Percentiles rank a stretch among this genome's conserved stretches.
Evolutionary conservation across 2,329 filamentous ascomycete species (phyloP).

Genomic region (Exophiala calicioides): DNA sequence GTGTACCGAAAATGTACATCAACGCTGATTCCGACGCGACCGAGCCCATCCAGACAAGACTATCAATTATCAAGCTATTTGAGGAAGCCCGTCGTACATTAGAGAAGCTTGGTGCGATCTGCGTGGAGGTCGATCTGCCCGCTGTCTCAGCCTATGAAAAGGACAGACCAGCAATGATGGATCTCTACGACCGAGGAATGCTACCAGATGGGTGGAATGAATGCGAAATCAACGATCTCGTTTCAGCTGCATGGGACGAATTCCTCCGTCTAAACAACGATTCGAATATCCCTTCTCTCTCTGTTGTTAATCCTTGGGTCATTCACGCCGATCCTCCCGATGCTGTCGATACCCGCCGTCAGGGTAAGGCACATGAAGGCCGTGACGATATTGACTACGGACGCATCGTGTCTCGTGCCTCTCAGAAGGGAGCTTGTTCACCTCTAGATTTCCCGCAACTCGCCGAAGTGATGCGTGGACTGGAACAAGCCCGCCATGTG

Average conservation of each 20-base stretch:
- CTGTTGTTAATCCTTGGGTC: no score
- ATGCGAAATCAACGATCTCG: constrained; percentile 40
- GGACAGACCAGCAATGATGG: neutral
- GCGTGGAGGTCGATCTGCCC: constrained; percentile 27
- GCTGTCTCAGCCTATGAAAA: constrained; percentile 14
- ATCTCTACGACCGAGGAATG: constrained; percentile 5
- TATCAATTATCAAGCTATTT: constrained; percentile 26
- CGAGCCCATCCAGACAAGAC: constrained; percentile 13
- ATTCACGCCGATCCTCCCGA: constrained; percentile 35
- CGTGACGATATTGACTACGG: no score
- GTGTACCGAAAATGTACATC: constrained; percentile 35
- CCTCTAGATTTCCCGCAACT: no score
- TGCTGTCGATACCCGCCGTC: constrained; percentile 47
- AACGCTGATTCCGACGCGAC: constrained; percentile 12
- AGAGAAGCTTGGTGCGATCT: constrained; percentile 23
- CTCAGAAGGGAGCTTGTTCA: no score
- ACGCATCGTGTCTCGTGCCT: no score
- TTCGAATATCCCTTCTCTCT: constrained; percentile 39
- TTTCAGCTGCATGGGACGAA: constrained; percentile 55
- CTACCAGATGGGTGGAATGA: constrained; percentile 2
- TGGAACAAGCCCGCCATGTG: constrained; percentile 37
- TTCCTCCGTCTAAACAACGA: constrained; percentile 44
- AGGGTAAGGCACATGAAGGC: no score
- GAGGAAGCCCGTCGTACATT: constrained; percentile 14
- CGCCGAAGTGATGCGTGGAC: no score